Evolutionary conservation across 345 rosid genomes (phyloP).

Genomic region (Brassica incana): DNA sequence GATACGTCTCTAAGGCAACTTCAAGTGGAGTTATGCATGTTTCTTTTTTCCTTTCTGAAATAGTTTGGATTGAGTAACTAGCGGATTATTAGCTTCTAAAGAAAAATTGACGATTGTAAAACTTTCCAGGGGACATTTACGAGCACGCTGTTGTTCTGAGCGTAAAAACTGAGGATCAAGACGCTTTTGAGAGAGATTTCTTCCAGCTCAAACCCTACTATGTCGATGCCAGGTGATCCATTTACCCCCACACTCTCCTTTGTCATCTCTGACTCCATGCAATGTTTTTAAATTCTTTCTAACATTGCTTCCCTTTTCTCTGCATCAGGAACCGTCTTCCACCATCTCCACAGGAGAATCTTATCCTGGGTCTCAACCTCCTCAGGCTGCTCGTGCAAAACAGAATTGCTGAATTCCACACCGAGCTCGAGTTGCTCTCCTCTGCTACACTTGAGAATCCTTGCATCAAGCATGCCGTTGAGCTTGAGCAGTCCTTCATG

Average conservation of each 20-base stretch:
- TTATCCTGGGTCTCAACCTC: slow-evolving; percentile 87
- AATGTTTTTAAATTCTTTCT: too few species aligned
- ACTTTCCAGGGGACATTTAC: slow-evolving; percentile 70
- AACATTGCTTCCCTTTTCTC: too few species aligned
- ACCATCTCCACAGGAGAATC: slow-evolving; percentile 76
- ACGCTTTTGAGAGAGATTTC: slow-evolving; percentile 94
- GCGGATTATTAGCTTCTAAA: not conserved
- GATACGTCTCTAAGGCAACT: not conserved
- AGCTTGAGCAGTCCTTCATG: slow-evolving; percentile 99
- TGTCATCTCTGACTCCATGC: too few species aligned
- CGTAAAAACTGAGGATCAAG: slow-evolving; percentile 89
- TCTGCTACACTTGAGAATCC: slow-evolving; percentile 73
- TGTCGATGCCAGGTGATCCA: slow-evolving; percentile 54
- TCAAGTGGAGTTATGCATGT: not conserved
- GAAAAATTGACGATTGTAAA: not conserved
- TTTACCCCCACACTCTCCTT: too few species aligned
- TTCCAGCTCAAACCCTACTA: slow-evolving; percentile 94
- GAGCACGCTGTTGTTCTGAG: slow-evolving; percentile 93
- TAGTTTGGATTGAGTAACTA: not conserved
- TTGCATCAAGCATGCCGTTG: slow-evolving; percentile 93
- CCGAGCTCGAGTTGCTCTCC: slow-evolving; percentile 85
- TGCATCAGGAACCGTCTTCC: slow-evolving; percentile 44
- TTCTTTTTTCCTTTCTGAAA: too few species aligned
- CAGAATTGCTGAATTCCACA: slow-evolving; percentile 94
- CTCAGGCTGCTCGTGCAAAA: slow-evolving; percentile 90